Evolutionary conservation across 2,329 filamentous ascomycete species (phyloP), one percentile per base, ranked within the genome.

Genomic region (Botrytis galanthina): DNA sequence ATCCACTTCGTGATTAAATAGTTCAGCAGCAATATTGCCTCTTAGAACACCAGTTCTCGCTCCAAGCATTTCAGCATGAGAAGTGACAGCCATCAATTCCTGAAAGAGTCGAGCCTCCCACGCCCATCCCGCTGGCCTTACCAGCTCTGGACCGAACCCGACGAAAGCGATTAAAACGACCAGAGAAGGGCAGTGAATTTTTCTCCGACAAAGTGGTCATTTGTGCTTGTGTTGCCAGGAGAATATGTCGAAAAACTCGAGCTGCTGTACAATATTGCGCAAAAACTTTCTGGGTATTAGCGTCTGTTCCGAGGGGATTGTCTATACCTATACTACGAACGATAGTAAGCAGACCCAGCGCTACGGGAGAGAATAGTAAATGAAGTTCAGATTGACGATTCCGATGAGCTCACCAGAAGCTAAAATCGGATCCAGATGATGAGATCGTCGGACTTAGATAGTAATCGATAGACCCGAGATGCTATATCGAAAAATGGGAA

Each of bases 181-280:
- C 20, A 68, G 22, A 46, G 68, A 63, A 51, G 59, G n/a, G 26
- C n/a, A 35, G 48, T 7, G 39, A 29, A 16, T 48, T 42, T 71
- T 71, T 51, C 42, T 63, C 54, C 57, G 69, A 64, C 22, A 29
- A 48, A 32, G 9, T 66, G 48, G 46, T 60, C 44, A 71, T 71
- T 66, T 62, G 70, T 71, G 59, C 60, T 72, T 44, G 70, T 46
- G 70, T 46, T 42, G 44, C 69, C 51, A 72, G 70, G 70, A 72
- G 62, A 72, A 72, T 72, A 68, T 68, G 66, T 68, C 35, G 63
- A 72, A 68, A 61, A 61, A 70, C 59, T 72, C 26, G 61, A 57
- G 37, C 61, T 68, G 70, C 62, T 67, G 70, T 72, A 72, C 70
- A 60, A 68, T 68, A 67, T 72, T 72, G 62, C 70, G 70, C 70